phyloP scores from a whole-genome alignment of 208 protist genomes.

The Leishmania aethiopica region DNA sequence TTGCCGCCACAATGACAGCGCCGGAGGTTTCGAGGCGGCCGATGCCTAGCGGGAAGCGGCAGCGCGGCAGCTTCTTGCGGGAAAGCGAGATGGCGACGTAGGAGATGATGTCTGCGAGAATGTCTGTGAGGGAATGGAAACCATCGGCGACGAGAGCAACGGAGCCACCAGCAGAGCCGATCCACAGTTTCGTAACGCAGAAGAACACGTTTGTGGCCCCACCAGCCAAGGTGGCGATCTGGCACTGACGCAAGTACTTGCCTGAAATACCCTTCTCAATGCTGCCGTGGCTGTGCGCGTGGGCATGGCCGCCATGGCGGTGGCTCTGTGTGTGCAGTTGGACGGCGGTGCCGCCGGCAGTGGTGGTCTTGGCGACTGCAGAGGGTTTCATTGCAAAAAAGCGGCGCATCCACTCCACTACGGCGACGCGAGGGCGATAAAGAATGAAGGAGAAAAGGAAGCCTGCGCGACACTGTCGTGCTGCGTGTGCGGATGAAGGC shows the following conservation, averaged over 20 bases:
- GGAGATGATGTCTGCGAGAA: constrained; percentile 81
- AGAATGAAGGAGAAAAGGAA: background rate
- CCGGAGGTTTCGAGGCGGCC: constrained; percentile 84
- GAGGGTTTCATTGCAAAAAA: constrained; percentile 29
- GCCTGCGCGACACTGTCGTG: background rate
- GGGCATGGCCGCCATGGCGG: constrained; percentile 39
- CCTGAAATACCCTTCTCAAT: constrained; percentile 65
- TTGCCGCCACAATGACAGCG: constrained; percentile 74
- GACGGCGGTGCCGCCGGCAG: constrained; percentile 2
- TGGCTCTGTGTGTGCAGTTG: constrained; percentile 41
- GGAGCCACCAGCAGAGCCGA: constrained; percentile 75
- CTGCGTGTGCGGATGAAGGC: background rate
- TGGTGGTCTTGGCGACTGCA: constrained; percentile 9
- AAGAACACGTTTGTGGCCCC: constrained; percentile 83
- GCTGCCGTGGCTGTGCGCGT: constrained; percentile 49
- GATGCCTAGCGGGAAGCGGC: constrained; percentile 85
- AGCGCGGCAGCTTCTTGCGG: constrained; percentile 65
- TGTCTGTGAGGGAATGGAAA: constrained; percentile 85
- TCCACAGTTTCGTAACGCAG: constrained; percentile 69
- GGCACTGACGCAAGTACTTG: constrained; percentile 60
- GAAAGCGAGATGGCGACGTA: constrained; percentile 74
- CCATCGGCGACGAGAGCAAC: constrained; percentile 88
- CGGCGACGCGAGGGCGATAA: background rate
- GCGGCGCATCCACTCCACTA: constrained; percentile 34
- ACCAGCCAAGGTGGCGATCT: constrained; percentile 70